Conservation (phyloP, 148 eudicot genomes). For the Diospyros lotus region DNA sequence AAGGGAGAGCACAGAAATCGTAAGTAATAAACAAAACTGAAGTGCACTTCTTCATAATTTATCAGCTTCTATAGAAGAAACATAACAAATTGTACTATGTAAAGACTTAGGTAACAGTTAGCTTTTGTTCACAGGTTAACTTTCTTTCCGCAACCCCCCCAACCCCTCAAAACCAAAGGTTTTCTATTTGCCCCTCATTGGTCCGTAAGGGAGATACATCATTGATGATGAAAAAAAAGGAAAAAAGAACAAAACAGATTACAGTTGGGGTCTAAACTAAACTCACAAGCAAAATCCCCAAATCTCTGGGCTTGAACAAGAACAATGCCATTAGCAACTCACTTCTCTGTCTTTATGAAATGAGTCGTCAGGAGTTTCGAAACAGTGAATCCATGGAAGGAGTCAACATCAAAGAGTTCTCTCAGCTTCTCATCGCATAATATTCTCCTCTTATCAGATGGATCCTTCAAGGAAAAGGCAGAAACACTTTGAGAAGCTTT, state of each 20-base stretch:
- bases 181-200: not conserved
- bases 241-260: no score
- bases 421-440: constrained; percentile 86
- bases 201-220: constrained; percentile 4
- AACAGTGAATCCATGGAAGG: constrained; percentile 65
- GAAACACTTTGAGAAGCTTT: constrained; percentile 7
- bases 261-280: constrained; percentile 7
- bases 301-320: constrained; percentile 6
- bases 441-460: constrained; percentile 65
- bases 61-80: constrained; percentile 1
- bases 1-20: not conserved
- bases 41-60: not conserved
- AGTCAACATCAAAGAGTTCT: constrained; percentile 78
- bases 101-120: not conserved
- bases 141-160: no score
- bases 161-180: not conserved
- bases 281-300: constrained; percentile 15
- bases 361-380: constrained; percentile 60
- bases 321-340: constrained; percentile 19
- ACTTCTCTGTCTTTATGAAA: constrained; percentile 50
- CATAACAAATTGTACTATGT: no score
- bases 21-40: not conserved
- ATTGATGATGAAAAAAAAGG: not conserved
- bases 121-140: not conserved
- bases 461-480: constrained; percentile 59